phyloP scores from a whole-genome alignment of 2,329 filamentous ascomycete species.

The Apiospora malaysiana region DNA sequence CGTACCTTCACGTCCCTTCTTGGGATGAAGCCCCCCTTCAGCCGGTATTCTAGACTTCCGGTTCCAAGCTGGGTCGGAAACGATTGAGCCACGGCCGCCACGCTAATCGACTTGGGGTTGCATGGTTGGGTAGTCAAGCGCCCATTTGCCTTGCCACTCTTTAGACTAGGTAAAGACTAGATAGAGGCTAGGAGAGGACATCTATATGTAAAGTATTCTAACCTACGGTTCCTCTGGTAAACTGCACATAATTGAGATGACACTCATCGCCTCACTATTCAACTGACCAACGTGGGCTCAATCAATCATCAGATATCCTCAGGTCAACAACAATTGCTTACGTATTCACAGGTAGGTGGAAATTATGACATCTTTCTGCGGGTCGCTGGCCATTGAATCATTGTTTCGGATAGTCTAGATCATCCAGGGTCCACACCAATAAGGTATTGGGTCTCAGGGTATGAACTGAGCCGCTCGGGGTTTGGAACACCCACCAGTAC shows the following conservation, averaged over 20 bases:
- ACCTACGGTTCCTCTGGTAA: too few relatives aligned
- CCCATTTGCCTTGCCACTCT: too few relatives aligned
- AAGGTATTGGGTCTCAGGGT: slow-evolving; percentile 19
- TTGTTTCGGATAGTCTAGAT: slow-evolving; percentile 18
- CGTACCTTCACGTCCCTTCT: neutral
- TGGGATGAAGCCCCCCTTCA: slow-evolving; percentile 5
- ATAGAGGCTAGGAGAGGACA: too few relatives aligned
- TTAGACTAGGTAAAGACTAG: too few relatives aligned
- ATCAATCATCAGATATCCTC: neutral
- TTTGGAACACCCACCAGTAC: neutral
- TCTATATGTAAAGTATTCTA: too few relatives aligned
- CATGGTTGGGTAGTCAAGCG: neutral
- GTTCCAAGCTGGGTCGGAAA: slow-evolving; percentile 31
- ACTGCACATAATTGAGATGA: neutral
- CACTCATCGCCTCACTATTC: neutral
- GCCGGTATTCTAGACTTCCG: slow-evolving; percentile 31
- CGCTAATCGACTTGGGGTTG: neutral
- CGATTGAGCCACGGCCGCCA: slow-evolving; percentile 20
- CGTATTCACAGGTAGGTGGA: neutral
- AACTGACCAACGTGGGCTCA: neutral
- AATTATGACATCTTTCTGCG: slow-evolving; percentile 9
- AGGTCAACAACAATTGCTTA: neutral
- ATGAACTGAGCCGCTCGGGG: slow-evolving; percentile 4
- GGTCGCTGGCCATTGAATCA: slow-evolving; percentile 13
- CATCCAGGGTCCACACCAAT: neutral